Percentiles rank a stretch among this genome's conserved stretches.
Conservation (phyloP, 2,329 filamentous ascomycete genomes). For the Aspergillus udagawae region DNA sequence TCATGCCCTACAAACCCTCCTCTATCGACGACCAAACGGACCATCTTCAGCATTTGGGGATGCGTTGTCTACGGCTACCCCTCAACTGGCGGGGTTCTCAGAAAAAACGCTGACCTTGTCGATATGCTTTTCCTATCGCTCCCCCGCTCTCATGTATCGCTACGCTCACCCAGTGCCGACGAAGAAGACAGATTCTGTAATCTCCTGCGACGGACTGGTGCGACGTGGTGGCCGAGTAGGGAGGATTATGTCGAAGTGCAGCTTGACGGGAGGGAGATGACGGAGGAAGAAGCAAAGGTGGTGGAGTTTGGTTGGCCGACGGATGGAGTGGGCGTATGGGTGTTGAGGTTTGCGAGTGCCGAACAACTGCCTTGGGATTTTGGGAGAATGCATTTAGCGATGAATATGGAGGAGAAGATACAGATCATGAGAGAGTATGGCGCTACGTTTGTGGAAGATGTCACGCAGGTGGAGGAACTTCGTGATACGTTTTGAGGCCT, state of each 20-base stretch:
- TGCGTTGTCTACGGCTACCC: constrained; percentile 15
- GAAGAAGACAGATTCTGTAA: constrained; percentile 12
- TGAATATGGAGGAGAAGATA: constrained; percentile 6
- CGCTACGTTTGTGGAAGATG: constrained; percentile 14
- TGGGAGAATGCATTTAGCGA: constrained; percentile 9
- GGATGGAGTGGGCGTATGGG: constrained; percentile 15
- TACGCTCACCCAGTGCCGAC: constrained; percentile 7
- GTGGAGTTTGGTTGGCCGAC: constrained; percentile 12
- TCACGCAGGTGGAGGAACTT: constrained; percentile 15
- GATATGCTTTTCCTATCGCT: constrained; percentile 14
- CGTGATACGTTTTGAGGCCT: neutral
- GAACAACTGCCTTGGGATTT: constrained; percentile 7
- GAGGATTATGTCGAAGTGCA: constrained; percentile 3
- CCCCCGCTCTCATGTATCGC: constrained; percentile 5
- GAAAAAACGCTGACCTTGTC: constrained; percentile 11
- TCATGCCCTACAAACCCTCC: constrained; percentile 1
- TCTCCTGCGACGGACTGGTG: constrained; percentile 12
- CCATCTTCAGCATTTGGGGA: constrained; percentile 2
- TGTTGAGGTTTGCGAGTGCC: constrained; percentile 10
- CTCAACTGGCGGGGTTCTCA: constrained; percentile 11
- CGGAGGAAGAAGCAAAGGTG: constrained; percentile 10
- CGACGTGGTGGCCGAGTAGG: constrained; percentile 10
- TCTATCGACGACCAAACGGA: constrained; percentile 10
- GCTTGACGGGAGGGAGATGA: constrained; percentile 4
- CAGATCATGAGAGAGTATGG: constrained; percentile 15